These are phyloP conservation scores for Coleophoma crateriformis DNA, from an alignment of 2,329 filamentous ascomycete species.

Conservation along the genomic window DNA sequence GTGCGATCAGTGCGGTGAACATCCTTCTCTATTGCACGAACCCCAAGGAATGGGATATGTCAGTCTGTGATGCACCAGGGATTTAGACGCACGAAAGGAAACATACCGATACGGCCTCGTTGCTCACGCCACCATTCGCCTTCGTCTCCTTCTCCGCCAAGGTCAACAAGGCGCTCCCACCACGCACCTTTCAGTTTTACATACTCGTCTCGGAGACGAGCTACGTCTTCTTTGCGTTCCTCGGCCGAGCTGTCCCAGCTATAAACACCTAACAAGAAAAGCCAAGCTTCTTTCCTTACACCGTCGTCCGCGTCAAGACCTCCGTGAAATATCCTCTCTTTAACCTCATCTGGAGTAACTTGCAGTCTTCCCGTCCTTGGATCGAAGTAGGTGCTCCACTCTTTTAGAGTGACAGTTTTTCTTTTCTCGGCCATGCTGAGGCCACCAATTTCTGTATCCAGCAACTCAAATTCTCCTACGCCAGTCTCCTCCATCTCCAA, in stretches of 20 bases:
- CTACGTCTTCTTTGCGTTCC: conserved; percentile 76
- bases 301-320: conserved; percentile 85
- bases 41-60: conserved; percentile 45
- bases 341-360: conserved; percentile 85
- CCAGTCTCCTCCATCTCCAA: conserved; percentile 91
- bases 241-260: conserved; percentile 88
- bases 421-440: conserved; percentile 72
- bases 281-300: conserved; percentile 92
- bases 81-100: conserved; percentile 1
- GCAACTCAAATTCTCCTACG: conserved; percentile 90
- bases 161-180: conserved; percentile 91
- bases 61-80: conserved; percentile 18
- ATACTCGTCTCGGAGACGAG: conserved; percentile 87
- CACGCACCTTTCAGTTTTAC: conserved; percentile 88
- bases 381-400: conserved; percentile 93
- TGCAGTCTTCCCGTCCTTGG: conserved; percentile 65
- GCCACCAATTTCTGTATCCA: conserved; percentile 71
- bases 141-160: conserved; percentile 72
- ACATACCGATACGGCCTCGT: conserved; percentile 82
- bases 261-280: conserved; percentile 87
- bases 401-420: conserved; percentile 70
- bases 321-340: conserved; percentile 95
- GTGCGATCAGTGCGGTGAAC: conserved; percentile 95
- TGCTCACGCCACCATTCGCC: conserved; percentile 98
- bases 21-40: conserved; percentile 74